Conservation (phyloP, 306 rosid genomes). For the Phaseolus lunatus region DNA sequence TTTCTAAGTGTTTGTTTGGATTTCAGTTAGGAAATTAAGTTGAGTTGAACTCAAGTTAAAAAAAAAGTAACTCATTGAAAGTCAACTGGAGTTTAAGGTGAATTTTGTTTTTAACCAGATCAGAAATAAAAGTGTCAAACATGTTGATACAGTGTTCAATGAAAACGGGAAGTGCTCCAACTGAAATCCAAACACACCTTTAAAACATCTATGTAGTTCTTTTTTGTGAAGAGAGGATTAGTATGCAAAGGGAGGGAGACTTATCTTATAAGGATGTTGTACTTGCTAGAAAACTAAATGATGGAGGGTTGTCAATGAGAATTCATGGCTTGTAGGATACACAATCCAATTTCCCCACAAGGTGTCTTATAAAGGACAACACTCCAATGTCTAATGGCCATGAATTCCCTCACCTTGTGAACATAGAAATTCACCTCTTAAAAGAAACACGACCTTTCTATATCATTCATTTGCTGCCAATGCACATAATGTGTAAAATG, state of each 20-base stretch:
- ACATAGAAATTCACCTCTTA: too few species aligned
- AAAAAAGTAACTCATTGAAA: too few species aligned
- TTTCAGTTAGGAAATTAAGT: too few species aligned
- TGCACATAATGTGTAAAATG: conserved; percentile 5
- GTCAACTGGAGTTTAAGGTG: too few species aligned
- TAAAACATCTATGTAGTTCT: neutral
- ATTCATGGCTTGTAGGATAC: neutral
- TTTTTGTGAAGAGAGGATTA: neutral
- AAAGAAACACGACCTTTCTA: too few species aligned
- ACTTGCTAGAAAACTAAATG: neutral
- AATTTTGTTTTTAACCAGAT: too few species aligned
- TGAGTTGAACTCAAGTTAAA: too few species aligned
- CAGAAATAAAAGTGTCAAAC: too few species aligned
- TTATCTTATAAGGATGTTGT: neutral
- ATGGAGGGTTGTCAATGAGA: neutral
- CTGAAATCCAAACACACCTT: too few species aligned
- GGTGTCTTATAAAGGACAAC: neutral
- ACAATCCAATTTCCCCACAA: neutral
- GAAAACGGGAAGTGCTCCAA: too few species aligned
- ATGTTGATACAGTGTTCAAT: too few species aligned
- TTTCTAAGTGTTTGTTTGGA: too few species aligned
- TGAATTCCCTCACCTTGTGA: neutral
- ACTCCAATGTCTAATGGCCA: neutral
- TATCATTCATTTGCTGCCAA: neutral
- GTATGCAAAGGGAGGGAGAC: neutral